These are phyloP conservation scores for Thuidium tamariscinum DNA, from an alignment of 225 moss, liverwort and hornwort species.

Conservation along the genomic window DNA sequence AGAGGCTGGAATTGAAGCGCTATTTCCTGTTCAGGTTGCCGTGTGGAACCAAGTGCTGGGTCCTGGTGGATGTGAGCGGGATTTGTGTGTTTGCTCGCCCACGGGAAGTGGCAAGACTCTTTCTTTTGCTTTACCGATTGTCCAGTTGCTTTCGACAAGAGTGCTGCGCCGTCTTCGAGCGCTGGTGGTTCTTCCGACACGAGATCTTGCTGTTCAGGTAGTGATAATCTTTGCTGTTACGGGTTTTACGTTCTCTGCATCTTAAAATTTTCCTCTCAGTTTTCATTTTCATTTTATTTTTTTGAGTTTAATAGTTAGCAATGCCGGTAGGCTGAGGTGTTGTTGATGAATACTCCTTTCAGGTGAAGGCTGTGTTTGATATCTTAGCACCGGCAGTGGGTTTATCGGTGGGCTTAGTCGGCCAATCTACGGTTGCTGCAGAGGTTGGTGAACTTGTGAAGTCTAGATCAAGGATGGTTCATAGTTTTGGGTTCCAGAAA, in stretches of 20 bases:
- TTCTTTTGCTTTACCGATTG: slow-evolving; percentile 78
- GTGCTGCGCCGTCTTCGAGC: slow-evolving; percentile 82
- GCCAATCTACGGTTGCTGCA: slow-evolving; percentile 67
- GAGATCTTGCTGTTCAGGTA: slow-evolving; percentile 96
- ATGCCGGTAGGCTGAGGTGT: neutral
- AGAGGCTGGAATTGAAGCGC: slow-evolving; percentile 53
- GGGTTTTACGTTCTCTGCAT: neutral
- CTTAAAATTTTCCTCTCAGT: neutral
- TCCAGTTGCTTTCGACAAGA: slow-evolving; percentile 78
- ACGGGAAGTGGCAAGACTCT: slow-evolving; percentile 99
- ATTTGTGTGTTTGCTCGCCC: slow-evolving; percentile 89
- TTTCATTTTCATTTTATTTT: no score
- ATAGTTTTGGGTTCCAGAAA: slow-evolving; percentile 46
- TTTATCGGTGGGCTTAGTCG: slow-evolving; percentile 79
- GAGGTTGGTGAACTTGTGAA: slow-evolving; percentile 77
- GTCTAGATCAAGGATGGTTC: slow-evolving; percentile 49
- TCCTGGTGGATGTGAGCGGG: slow-evolving; percentile 63
- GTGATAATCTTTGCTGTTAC: neutral
- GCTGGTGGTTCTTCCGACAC: slow-evolving; percentile 86
- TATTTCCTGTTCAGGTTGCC: slow-evolving; percentile 93
- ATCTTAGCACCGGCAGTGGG: slow-evolving; percentile 86
- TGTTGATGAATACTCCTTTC: neutral
- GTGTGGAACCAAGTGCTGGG: slow-evolving; percentile 90
- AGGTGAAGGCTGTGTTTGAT: slow-evolving; percentile 95
- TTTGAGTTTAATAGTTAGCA: neutral